Base-by-base conservation (phyloP, 2,329 filamentous ascomycete genomes). In the Metarhizium anisopliae region DNA sequence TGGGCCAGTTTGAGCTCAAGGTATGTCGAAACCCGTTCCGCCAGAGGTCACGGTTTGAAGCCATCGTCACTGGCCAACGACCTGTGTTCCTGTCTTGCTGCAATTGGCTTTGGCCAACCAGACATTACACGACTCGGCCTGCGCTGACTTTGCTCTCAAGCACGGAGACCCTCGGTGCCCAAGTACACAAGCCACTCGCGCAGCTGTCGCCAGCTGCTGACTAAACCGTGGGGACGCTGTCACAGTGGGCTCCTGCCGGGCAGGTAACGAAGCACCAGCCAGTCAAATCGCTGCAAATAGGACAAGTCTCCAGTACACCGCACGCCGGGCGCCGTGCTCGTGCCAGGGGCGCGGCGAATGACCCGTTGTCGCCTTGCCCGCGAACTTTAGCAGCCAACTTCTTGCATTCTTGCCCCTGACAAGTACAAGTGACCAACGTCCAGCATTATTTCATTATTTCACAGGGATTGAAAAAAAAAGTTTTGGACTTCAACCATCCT, bases 271-370 rank as follows among this genome's bases (percentile, higher is more conserved):
- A 25, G 50, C 50, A 38, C 25, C 25, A 25, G 25, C 51, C 51
- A 52, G 38, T 52, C 51, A 52, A 20, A 45, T 52, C 51, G 38
- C 51, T 18, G 35, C 50, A 52, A 52, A 52, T 42, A 42, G 50
- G 50, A 52, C 50, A n/a, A 43, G 6, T 52, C 50, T 18, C 35
- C 50, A 4, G 20, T 32, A n/a, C 35, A 52, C 25, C 25, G 25
- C 25, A 25, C 25, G 25, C 25, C 1, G 25, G 3, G 25, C 25
- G 25, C 25, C 25, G 36, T 14, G 25, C 16, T 25, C 35, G 35
- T 16, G 25, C 25, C 25, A 25, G 25, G 25, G 25, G 3, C 25
- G 25, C 25, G 25, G 25, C 25, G 25, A 25, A 25, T 4, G 25
- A 25, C 25, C 25, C 25, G 25, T 25, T 25, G 25, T 25, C 25